A percentile compares a stretch with the other conserved stretches of the same genome.
Evolutionary conservation across 805 yeast genomes (phyloP).

Genomic region (Scheffersomyces stipitis): DNA sequence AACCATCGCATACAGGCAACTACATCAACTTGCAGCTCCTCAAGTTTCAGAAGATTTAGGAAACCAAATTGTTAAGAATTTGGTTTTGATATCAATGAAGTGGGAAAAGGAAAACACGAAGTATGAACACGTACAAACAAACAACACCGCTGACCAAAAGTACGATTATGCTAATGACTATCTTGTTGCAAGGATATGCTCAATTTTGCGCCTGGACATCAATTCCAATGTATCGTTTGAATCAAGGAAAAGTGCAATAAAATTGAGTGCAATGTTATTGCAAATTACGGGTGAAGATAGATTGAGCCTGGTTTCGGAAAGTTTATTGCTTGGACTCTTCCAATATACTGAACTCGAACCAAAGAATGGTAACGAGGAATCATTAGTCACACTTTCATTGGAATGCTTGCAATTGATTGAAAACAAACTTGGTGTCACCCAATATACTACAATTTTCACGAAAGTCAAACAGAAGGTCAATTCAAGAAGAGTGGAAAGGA

Average conservation of each 20-base stretch:
- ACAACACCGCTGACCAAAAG: slow-evolving; percentile 18
- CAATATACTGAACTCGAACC: slow-evolving; percentile 46
- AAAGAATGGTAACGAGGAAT: slow-evolving; percentile 45
- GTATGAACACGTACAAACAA: slow-evolving; percentile 21
- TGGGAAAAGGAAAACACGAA: slow-evolving; percentile 55
- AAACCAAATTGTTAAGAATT: slow-evolving; percentile 61
- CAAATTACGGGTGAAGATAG: slow-evolving; percentile 48
- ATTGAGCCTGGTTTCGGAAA: slow-evolving; percentile 44
- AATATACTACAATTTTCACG: slow-evolving; percentile 60
- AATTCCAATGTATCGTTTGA: slow-evolving; percentile 51
- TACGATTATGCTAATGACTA: slow-evolving; percentile 51
- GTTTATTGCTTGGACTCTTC: slow-evolving; percentile 55
- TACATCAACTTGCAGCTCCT: slow-evolving; percentile 85
- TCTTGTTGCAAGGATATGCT: slow-evolving; percentile 61
- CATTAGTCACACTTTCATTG: slow-evolving; percentile 50
- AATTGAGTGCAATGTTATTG: slow-evolving; percentile 63
- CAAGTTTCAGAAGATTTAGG: slow-evolving; percentile 62
- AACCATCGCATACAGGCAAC: slow-evolving; percentile 60
- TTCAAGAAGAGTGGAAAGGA: slow-evolving; percentile 71
- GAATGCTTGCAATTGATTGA: slow-evolving; percentile 73
- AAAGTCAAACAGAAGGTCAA: slow-evolving; percentile 61
- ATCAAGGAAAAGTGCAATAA: slow-evolving; percentile 69
- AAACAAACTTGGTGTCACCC: slow-evolving; percentile 66
- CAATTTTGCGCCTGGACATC: slow-evolving; percentile 63
- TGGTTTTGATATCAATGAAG: slow-evolving; percentile 56